Evolutionary conservation across 331 rosid species (phyloP).

Genomic region (Malus hybrid): DNA sequence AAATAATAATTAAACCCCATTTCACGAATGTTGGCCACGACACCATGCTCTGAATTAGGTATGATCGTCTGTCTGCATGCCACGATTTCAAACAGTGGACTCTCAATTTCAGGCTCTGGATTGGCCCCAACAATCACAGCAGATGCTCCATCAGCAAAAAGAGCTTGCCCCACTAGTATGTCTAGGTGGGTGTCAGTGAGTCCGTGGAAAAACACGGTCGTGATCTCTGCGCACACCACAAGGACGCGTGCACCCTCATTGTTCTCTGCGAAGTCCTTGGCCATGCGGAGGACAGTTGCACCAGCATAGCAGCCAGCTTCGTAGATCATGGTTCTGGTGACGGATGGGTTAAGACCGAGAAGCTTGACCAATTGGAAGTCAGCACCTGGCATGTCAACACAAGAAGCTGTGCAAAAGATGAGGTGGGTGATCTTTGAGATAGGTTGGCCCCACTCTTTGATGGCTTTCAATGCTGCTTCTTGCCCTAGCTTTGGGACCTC

Average conservation of each 20-base stretch:
- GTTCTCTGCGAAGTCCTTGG: too few relatives aligned
- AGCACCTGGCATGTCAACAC: slow-evolving; percentile 38
- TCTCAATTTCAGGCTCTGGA: slow-evolving; percentile 11
- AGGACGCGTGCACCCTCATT: too few relatives aligned
- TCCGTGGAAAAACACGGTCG: slow-evolving; percentile 17
- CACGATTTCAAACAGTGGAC: neutral
- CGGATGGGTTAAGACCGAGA: slow-evolving; percentile 37
- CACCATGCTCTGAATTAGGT: slow-evolving; percentile 44
- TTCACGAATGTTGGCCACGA: slow-evolving; percentile 11
- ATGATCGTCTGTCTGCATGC: slow-evolving; percentile 9
- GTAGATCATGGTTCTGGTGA: slow-evolving; percentile 36
- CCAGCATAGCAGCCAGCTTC: too few relatives aligned
- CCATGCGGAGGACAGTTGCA: too few relatives aligned
- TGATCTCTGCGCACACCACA: slow-evolving; percentile 34
- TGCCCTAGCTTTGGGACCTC: too few relatives aligned
- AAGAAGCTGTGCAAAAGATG: slow-evolving; percentile 27
- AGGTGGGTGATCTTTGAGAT: too few relatives aligned
- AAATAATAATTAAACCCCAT: too few relatives aligned
- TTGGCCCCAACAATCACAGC: slow-evolving; percentile 30
- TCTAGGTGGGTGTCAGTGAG: slow-evolving; percentile 21
- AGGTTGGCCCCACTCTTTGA: too few relatives aligned
- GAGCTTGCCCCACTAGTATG: slow-evolving; percentile 19
- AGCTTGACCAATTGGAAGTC: slow-evolving; percentile 9
- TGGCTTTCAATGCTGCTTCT: too few relatives aligned
- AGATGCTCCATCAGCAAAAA: too few relatives aligned